phyloP scores from a whole-genome alignment of 495 filamentous ascomycete species.

The Podospora pseudocomata region DNA sequence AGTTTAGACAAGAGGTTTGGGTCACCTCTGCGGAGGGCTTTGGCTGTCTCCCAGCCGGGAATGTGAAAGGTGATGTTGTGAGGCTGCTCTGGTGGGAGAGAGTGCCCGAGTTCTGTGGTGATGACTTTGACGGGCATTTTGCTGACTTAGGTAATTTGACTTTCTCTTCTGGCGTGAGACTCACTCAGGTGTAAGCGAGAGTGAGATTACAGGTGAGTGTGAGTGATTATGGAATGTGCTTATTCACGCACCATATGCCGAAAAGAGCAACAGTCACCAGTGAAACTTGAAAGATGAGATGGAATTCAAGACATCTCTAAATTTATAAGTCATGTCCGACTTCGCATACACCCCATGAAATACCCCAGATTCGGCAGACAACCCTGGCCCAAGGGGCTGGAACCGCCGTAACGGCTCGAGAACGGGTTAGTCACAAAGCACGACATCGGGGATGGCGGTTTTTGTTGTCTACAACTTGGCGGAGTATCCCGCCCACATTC shows the following conservation, averaged over 20 bases:
- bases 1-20: slow-evolving; percentile 24
- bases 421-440: slow-evolving; percentile 7
- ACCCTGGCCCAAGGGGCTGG: slow-evolving; percentile 8
- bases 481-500: not conserved
- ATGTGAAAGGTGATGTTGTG: slow-evolving; percentile 41
- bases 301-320: not conserved
- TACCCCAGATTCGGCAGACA: not conserved
- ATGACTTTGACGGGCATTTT: slow-evolving; percentile 36
- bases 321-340: not conserved
- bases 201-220: not conserved
- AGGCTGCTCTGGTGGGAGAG: slow-evolving; percentile 40
- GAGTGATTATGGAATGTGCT: not conserved
- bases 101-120: slow-evolving; percentile 35
- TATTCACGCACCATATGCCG: not conserved
- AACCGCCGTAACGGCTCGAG: slow-evolving; percentile 10
- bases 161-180: not conserved
- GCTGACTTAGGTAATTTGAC: not conserved
- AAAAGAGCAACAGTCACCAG: not conserved
- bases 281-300: not conserved
- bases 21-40: slow-evolving; percentile 35
- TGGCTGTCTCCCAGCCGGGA: slow-evolving; percentile 34
- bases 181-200: not conserved
- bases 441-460: slow-evolving; percentile 6
- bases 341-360: not conserved
- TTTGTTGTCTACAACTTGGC: not conserved